Evolutionary conservation across 495 filamentous ascomycete genomes (phyloP), one percentile per base, ranked within the genome.

Genomic region (Amniculicola lignicola): DNA sequence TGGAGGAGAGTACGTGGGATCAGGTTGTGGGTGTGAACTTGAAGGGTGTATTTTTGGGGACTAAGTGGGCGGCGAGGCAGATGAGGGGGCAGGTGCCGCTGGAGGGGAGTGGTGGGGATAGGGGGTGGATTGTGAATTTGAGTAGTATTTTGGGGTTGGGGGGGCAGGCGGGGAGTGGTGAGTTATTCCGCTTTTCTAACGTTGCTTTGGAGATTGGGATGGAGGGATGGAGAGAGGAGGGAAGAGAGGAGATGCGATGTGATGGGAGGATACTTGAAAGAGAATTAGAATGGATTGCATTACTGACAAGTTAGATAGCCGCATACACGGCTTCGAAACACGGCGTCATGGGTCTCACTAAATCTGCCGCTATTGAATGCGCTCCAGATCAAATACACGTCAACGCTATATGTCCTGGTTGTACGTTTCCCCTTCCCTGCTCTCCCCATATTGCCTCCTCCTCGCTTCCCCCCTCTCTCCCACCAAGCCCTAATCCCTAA

Each of bases 111-210:
- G 23, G 1, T 16, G 73, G 74, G 3, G 72, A 80, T 52, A 51
- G 77, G 35, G 80, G 80, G 11, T 81, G 79, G 78, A 79, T 83
- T 28, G 64, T 82, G 33, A 83, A 81, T 45, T 74, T 78, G 0
- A 69, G 76, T 0, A 75, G 71, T 2, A 69, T 78, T 1, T 62
- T 73, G 55, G 76, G 78, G 0, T 52, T 76, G 7, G 5, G 5
- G 19, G 15, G 24, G n/a, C 19, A 25, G 35, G n/a, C 4, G 14
- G 4, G 21, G 19, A 16, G 1, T 2, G 51, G 72, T 72, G n/a
- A n/a, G n/a, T n/a, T n/a, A n/a, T n/a, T n/a, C n/a, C n/a, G n/a
- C n/a, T n/a, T n/a, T n/a, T n/a, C n/a, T n/a, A n/a, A n/a, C n/a
- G n/a, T n/a, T n/a, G n/a, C n/a, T n/a, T n/a, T n/a, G n/a, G n/a